Percentiles rank a stretch among this genome's conserved stretches.
Conservation (phyloP, 2,329 filamentous ascomycete genomes). For the Colletotrichum plurivorum region DNA sequence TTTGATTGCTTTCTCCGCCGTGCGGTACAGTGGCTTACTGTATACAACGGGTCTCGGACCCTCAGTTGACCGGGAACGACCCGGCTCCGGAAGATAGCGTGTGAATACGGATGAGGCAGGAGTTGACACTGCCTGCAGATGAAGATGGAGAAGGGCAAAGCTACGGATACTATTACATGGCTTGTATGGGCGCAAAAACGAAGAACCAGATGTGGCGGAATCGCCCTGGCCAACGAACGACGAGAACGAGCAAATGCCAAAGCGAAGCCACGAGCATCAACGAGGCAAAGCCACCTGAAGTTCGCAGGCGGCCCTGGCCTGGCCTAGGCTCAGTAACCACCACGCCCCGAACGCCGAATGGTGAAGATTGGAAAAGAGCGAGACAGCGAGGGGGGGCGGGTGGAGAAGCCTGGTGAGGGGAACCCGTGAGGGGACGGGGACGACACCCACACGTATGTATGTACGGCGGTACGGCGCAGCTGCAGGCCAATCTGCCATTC, state of each 20-base stretch:
- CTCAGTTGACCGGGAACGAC: neutral
- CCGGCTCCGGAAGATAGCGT: neutral
- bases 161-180: too few relatives aligned
- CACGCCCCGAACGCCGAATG: neutral
- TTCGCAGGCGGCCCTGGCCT: constrained; percentile 32
- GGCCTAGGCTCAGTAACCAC: neutral
- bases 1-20: constrained; percentile 9
- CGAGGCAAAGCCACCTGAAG: constrained; percentile 36
- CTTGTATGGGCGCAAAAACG: too few relatives aligned
- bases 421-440: constrained; percentile 5
- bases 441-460: neutral
- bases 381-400: neutral
- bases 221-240: neutral
- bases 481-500: constrained; percentile 24
- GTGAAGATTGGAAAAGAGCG: constrained; percentile 3
- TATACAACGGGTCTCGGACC: neutral
- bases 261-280: constrained; percentile 15
- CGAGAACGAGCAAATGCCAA: neutral
- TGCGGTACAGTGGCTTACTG: neutral
- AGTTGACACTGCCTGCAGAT: neutral
- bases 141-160: neutral
- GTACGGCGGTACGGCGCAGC: constrained; percentile 4
- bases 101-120: neutral
- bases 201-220: neutral
- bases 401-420: neutral